A percentile compares a stretch with the other conserved stretches of the same genome.
These are phyloP conservation scores for grape (Vitis vinifera) DNA, from an alignment of 164 flowering plant genomes.

Conservation along the genomic window DNA sequence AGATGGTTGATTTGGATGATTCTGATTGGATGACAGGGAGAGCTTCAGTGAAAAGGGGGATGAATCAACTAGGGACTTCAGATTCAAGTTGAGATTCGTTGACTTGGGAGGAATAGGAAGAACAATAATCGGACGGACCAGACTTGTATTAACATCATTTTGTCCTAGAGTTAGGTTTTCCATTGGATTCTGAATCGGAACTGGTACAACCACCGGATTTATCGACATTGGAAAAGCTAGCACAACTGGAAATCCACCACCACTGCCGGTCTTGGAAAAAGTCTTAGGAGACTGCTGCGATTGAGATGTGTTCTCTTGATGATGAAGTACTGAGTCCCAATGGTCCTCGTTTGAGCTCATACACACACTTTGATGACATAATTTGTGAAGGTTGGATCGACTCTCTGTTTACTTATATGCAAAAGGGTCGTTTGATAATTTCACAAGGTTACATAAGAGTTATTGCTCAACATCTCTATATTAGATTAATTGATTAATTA, in stretches of 20 bases:
- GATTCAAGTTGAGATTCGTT: conserved; percentile 28
- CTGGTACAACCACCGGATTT: conserved; percentile 16
- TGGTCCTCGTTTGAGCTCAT: too few relatives aligned
- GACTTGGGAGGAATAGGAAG: conserved; percentile 9
- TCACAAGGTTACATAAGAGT: too few relatives aligned
- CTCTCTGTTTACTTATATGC: too few relatives aligned
- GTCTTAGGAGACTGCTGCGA: conserved; percentile 14
- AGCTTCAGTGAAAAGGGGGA: conserved; percentile 35
- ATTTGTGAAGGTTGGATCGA: too few relatives aligned
- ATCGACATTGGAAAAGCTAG: conserved; percentile 20
- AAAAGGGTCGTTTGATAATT: too few relatives aligned
- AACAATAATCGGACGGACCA: conserved; percentile 23
- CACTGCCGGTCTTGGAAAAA: conserved; percentile 17
- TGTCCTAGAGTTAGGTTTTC: conserved; percentile 19
- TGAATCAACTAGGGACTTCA: conserved; percentile 19
- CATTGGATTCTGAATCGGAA: conserved; percentile 28
- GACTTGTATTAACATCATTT: conserved; percentile 9
- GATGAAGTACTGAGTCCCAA: conserved; percentile 2
- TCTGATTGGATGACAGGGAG: conserved; percentile 25
- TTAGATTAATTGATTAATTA: too few relatives aligned
- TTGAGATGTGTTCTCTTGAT: conserved; percentile 21
- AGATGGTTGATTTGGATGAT: conserved; percentile 11
- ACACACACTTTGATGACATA: too few relatives aligned
- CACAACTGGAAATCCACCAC: conserved; percentile 14
- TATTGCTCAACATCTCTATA: too few relatives aligned